Evolutionary conservation across 108 stramenopile species (phyloP).

Genomic region (Skeletonema menzelii): DNA sequence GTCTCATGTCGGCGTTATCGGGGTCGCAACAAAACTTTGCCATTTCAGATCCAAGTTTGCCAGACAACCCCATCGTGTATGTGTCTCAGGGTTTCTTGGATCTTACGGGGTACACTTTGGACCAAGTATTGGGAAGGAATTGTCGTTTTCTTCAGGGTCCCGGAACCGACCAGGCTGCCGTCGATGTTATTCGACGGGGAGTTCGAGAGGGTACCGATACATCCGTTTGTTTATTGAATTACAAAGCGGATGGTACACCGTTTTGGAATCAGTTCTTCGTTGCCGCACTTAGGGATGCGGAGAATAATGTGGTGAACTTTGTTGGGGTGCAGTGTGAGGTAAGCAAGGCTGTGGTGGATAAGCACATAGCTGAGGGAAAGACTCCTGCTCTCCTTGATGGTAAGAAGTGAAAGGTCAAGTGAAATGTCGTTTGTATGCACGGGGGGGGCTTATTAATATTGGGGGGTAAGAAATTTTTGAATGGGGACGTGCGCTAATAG

Average conservation of each 20-base stretch:
- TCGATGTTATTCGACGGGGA: slow-evolving; percentile 86
- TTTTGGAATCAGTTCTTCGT: slow-evolving; percentile 99
- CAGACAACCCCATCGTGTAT: slow-evolving; percentile 97
- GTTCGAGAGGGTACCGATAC: slow-evolving; percentile 86
- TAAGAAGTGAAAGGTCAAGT: background rate
- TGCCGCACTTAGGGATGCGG: slow-evolving; percentile 92
- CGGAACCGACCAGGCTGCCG: slow-evolving; percentile 86
- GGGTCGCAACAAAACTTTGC: slow-evolving; percentile 97
- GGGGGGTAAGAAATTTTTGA: background rate
- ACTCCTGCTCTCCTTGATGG: slow-evolving; percentile 15
- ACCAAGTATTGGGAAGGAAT: slow-evolving; percentile 95
- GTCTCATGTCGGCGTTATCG: slow-evolving; percentile 82
- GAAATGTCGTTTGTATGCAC: background rate
- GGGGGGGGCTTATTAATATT: background rate
- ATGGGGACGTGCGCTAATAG: background rate
- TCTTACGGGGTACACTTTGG: slow-evolving; percentile 93
- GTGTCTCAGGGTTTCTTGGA: slow-evolving; percentile 91
- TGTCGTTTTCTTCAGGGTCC: slow-evolving; percentile 98
- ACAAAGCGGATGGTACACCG: slow-evolving; percentile 94
- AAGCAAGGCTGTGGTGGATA: slow-evolving; percentile 88
- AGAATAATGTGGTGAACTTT: slow-evolving; percentile 94
- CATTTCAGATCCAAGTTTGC: slow-evolving; percentile 94
- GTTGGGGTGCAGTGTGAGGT: slow-evolving; percentile 97
- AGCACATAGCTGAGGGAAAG: slow-evolving; percentile 74
- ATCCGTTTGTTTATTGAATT: slow-evolving; percentile 88